Evolutionary conservation across 1,284 basidiomycete species (phyloP), one percentile per base, ranked within the genome.

Genomic region (Exobasidium rhododendri): DNA sequence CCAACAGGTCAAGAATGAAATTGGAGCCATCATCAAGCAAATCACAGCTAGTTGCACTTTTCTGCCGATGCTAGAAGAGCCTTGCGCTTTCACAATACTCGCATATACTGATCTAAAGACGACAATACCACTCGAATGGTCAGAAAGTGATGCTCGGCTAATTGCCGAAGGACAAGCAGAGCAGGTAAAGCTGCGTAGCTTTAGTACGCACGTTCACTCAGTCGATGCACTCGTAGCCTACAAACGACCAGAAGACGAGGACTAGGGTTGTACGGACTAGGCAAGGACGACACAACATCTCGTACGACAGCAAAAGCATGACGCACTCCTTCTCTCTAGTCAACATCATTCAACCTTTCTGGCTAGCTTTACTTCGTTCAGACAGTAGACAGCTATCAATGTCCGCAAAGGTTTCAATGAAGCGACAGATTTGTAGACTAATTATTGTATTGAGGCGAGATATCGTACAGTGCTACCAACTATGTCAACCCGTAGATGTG

Each of bases 41-140:
- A 98, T 99, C 77, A 93, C 96, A 46, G 92, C 92, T 52, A 91
- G 88, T 72, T 92, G 94, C 68, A 97, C 94, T 14, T 97, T 97
- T 82, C 83, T 98, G 59, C 94, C 94, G 0, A 89, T 94, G 62
- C 89, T 97, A 54, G 90, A 96, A 70, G 92, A 97, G 80, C 89
- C 91, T 30, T 97, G 83, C 74, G 83, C 84, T 0, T 85, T 98
- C 85, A 96, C 94, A 71, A 94, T 97, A 69, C 85, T 97, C 49
- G 92, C 91, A 3, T 97, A 97, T 81, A 96, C 75, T 0, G 80
- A 82, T 61, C 72, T 77, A 4, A 70, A 76, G 14, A 89, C 89
- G 10, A 89, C 94, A 71, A 87, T 94, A 1, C 92, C 93, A 45
- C 89, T 88, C 13, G 87, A 89, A 63, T 97, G 94, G 94, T 87